A percentile compares a stretch with the other conserved stretches of the same genome.
Conservation (phyloP, 2,329 filamentous ascomycete genomes). For the Paracoccidioides lutzii region DNA sequence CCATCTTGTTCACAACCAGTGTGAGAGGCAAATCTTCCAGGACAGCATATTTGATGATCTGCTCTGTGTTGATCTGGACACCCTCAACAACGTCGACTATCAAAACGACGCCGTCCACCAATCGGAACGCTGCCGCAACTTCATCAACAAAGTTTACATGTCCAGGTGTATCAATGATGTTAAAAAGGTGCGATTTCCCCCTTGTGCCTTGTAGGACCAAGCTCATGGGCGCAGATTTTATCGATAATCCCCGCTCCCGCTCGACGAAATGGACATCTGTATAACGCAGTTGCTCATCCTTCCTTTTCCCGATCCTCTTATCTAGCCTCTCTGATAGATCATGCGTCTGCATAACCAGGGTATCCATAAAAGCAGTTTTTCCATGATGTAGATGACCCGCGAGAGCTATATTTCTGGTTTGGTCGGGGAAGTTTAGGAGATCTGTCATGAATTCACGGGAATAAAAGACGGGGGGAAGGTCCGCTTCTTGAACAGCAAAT, state of each 20-base stretch:
- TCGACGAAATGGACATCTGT: conserved; percentile 87
- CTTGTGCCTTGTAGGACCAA: conserved; percentile 76
- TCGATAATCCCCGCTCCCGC: conserved; percentile 75
- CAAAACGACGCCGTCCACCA: conserved; percentile 84
- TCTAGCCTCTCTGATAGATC: conserved; percentile 69
- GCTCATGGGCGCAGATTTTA: conserved; percentile 91
- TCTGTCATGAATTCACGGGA: conserved; percentile 88
- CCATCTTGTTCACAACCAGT: conserved; percentile 93
- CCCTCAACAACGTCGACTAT: conserved; percentile 95
- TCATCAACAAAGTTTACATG: conserved; percentile 99
- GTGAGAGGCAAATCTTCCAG: conserved; percentile 80
- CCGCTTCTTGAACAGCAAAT: conserved; percentile 83
- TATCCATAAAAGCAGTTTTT: conserved; percentile 97
- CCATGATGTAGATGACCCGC: conserved; percentile 92
- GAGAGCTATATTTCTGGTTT: conserved; percentile 83
- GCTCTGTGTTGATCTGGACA: conserved; percentile 96
- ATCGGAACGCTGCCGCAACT: conserved; percentile 71
- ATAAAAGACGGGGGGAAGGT: conserved; percentile 78
- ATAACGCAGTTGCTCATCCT: conserved; percentile 84
- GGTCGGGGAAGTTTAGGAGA: conserved; percentile 88
- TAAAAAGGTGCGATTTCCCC: conserved; percentile 89
- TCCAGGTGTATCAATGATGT: conserved; percentile 89
- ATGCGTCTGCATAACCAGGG: conserved; percentile 92
- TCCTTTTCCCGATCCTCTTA: conserved; percentile 64
- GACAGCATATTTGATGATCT: conserved; percentile 92